phyloP scores from a whole-genome alignment of 768 basidiomycete species.

The Phylloporus sp. region DNA sequence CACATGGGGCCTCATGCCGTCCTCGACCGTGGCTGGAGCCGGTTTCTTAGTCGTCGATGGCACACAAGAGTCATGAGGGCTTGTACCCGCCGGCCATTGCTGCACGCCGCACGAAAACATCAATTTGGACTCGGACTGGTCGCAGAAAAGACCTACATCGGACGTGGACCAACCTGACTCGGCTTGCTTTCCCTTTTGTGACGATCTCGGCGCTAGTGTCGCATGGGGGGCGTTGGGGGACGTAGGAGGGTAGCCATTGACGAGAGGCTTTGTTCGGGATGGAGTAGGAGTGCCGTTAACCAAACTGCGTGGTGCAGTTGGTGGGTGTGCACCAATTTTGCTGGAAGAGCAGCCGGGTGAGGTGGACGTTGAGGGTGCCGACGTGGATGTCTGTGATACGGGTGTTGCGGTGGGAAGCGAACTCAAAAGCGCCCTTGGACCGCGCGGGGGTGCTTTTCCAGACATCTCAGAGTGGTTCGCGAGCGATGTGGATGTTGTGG shows the following conservation, averaged over 20 bases:
- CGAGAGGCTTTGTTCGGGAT: slow-evolving; percentile 37
- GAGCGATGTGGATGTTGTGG: slow-evolving; percentile 3
- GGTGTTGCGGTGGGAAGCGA: slow-evolving; percentile 33
- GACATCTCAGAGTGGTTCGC: slow-evolving; percentile 46
- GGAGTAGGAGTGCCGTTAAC: slow-evolving; percentile 35
- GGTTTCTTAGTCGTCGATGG: slow-evolving; percentile 16
- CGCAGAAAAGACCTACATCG: slow-evolving; percentile 27
- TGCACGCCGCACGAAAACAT: slow-evolving; percentile 12
- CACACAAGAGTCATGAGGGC: slow-evolving; percentile 12
- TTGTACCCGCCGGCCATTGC: slow-evolving; percentile 10
- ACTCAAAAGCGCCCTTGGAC: slow-evolving; percentile 65
- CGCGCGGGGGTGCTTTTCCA: slow-evolving; percentile 73
- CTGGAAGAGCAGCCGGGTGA: slow-evolving; percentile 28
- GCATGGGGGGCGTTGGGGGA: slow-evolving; percentile 23
- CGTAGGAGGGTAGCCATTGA: slow-evolving; percentile 40
- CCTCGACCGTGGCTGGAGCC: slow-evolving; percentile 23
- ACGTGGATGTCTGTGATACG: slow-evolving; percentile 29
- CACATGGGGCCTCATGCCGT: slow-evolving; percentile 30
- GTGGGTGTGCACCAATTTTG: slow-evolving; percentile 53
- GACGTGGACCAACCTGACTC: slow-evolving; percentile 35
- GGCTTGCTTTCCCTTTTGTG: slow-evolving; percentile 42
- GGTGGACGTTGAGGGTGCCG: slow-evolving; percentile 34
- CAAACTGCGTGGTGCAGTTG: slow-evolving; percentile 65
- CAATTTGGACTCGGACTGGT: not conserved
- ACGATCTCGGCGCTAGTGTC: slow-evolving; percentile 31